A percentile compares a stretch with the other conserved stretches of the same genome.
These are phyloP conservation scores for Cytospora mali DNA, from an alignment of 2,329 filamentous ascomycete species.

Conservation along the genomic window DNA sequence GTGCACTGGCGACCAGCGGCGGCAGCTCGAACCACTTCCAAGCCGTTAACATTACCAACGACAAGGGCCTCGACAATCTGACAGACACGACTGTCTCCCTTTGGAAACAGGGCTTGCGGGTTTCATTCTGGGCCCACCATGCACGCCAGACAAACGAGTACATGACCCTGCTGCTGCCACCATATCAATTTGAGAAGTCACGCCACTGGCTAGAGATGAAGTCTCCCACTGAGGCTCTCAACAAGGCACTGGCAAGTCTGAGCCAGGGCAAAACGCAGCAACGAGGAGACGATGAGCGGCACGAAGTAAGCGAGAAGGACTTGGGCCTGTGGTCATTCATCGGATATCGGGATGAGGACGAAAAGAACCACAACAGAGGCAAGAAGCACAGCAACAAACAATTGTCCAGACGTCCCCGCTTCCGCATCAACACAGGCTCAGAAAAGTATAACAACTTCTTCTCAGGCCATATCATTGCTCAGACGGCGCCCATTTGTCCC, in stretches of 20 bases:
- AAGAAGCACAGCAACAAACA: conserved; percentile 15
- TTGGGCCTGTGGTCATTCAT: conserved; percentile 28
- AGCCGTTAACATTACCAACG: conserved; percentile 32
- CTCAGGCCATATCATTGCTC: conserved; percentile 42
- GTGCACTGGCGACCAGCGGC: conserved; percentile 26
- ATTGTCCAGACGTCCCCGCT: conserved; percentile 35
- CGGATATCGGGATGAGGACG: conserved; percentile 27
- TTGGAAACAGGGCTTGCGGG: conserved; percentile 43
- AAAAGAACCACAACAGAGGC: too few species aligned
- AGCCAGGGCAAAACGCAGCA: conserved; percentile 6
- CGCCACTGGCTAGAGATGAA: conserved; percentile 42
- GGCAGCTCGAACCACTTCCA: conserved; percentile 30
- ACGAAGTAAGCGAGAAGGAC: conserved; percentile 26
- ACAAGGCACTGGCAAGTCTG: conserved; percentile 27
- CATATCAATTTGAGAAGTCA: conserved; percentile 47
- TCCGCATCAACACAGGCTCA: conserved; percentile 45
- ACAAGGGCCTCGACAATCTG: conserved; percentile 29
- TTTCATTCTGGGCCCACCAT: conserved; percentile 44
- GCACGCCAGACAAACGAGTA: conserved; percentile 32
- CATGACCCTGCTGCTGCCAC: conserved; percentile 40
- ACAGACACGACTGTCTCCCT: conserved; percentile 36
- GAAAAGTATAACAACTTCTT: conserved; percentile 41
- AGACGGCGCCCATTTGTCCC: conserved; percentile 43
- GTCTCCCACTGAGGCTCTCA: conserved; percentile 5
- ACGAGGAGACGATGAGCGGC: conserved; percentile 6